Evolutionary conservation across 2,329 filamentous ascomycete species (phyloP).

Genomic region (Colletotrichum neosansevieriae): DNA sequence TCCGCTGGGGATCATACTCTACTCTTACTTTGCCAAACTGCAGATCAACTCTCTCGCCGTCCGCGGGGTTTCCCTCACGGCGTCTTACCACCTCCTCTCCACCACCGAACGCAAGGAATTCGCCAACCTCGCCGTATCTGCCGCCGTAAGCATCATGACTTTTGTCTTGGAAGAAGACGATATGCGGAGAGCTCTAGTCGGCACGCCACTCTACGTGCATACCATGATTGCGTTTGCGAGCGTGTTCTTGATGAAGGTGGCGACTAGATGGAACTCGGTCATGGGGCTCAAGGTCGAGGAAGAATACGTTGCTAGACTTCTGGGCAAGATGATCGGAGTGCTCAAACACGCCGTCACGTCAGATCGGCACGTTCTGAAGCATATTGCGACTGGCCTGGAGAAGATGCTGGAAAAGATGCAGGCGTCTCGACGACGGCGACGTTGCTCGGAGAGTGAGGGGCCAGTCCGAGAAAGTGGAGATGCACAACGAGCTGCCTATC

Average conservation of each 20-base stretch:
- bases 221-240: conserved; percentile 6
- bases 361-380: background rate
- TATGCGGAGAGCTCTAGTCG: background rate
- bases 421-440: background rate
- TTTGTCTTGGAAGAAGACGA: background rate
- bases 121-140: background rate
- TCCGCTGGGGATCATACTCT: background rate
- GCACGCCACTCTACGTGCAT: background rate
- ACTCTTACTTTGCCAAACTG: background rate
- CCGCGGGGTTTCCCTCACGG: background rate
- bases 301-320: background rate
- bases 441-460: background rate
- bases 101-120: conserved; percentile 2
- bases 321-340: background rate
- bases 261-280: conserved; percentile 1
- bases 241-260: background rate
- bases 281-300: background rate
- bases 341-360: background rate
- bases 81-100: background rate
- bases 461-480: background rate
- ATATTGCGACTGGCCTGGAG: background rate
- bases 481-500: background rate
- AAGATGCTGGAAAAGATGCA: conserved; percentile 3
- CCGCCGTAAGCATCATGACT: background rate
- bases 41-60: background rate